Conservation (phyloP, 768 basidiomycete genomes). For the Russula griseocarnosa region DNA sequence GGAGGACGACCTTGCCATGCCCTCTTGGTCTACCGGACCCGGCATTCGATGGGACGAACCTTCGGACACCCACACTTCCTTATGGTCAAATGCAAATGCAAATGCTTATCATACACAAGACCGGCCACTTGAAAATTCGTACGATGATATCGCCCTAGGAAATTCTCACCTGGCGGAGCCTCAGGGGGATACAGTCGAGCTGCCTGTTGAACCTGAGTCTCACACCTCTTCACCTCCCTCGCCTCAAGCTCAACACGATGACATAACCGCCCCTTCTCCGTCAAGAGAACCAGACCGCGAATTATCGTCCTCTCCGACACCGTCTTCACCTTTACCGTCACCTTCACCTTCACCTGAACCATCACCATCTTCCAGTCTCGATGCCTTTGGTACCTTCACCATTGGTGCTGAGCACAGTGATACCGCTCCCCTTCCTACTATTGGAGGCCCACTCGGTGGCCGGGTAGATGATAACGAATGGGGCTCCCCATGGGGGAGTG, state of each 20-base stretch:
- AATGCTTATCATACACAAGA: constrained; percentile 28
- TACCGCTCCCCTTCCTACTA: constrained; percentile 40
- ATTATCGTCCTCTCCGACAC: not conserved
- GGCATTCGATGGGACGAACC: constrained; percentile 48
- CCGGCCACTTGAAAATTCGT: constrained; percentile 38
- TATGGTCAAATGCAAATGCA: constrained; percentile 40
- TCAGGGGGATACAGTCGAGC: not conserved
- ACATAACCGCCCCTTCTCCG: not conserved
- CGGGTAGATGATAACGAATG: constrained; percentile 32
- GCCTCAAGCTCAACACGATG: not conserved
- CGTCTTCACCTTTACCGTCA: not conserved
- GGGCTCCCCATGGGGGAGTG: constrained; percentile 34
- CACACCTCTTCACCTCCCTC: constrained; percentile 1
- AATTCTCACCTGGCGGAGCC: not conserved
- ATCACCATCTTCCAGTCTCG: constrained; percentile 40
- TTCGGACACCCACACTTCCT: constrained; percentile 37
- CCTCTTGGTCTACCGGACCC: constrained; percentile 53
- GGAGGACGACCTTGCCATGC: constrained; percentile 54
- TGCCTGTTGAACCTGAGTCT: not conserved
- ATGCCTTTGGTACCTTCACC: constrained; percentile 58
- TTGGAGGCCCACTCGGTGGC: constrained; percentile 26
- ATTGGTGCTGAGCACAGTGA: constrained; percentile 39
- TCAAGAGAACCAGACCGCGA: constrained; percentile 1
- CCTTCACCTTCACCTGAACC: not conserved
- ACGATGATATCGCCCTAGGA: constrained; percentile 38